A percentile compares a stretch with the other conserved stretches of the same genome.
phyloP scores from a whole-genome alignment of 495 filamentous ascomycete genomes.

The Delitschia confertaspora region DNA sequence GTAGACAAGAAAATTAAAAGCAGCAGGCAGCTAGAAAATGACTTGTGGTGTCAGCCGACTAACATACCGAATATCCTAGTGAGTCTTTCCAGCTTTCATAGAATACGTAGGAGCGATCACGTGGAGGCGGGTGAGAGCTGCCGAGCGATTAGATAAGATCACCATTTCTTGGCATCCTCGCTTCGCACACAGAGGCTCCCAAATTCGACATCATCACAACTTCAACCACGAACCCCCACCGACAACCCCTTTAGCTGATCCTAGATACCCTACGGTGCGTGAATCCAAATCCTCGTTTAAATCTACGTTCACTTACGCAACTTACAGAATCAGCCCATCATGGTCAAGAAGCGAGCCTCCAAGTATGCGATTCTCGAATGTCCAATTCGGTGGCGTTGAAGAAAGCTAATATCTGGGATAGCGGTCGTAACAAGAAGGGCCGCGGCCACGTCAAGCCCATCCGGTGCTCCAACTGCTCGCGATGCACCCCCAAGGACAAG shows the following conservation, averaged over 20 bases:
- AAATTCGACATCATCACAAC: constrained; percentile 11
- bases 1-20: too few species aligned
- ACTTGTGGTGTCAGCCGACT: too few species aligned
- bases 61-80: too few species aligned
- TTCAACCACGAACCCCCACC: constrained; percentile 9
- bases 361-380: constrained; percentile 53
- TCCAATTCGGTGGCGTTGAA: neutral
- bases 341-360: constrained; percentile 99
- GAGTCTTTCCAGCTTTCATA: too few species aligned
- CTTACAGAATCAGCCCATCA: constrained; percentile 51
- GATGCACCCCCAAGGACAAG: constrained; percentile 99
- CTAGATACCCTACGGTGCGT: constrained; percentile 21
- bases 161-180: constrained; percentile 8
- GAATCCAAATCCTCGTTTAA: neutral
- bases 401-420: constrained; percentile 34
- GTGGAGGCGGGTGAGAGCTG: too few species aligned
- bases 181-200: constrained; percentile 12
- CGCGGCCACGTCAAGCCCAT: constrained; percentile 99
- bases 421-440: constrained; percentile 99
- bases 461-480: constrained; percentile 99
- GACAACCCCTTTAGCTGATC: constrained; percentile 23
- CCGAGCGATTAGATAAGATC: constrained; percentile 27
- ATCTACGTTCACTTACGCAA: constrained; percentile 5
- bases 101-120: too few species aligned
- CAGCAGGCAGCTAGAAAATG: too few species aligned